Conservation (phyloP, 2,329 filamentous ascomycete genomes). For the Trichoderma brevicompactum region DNA sequence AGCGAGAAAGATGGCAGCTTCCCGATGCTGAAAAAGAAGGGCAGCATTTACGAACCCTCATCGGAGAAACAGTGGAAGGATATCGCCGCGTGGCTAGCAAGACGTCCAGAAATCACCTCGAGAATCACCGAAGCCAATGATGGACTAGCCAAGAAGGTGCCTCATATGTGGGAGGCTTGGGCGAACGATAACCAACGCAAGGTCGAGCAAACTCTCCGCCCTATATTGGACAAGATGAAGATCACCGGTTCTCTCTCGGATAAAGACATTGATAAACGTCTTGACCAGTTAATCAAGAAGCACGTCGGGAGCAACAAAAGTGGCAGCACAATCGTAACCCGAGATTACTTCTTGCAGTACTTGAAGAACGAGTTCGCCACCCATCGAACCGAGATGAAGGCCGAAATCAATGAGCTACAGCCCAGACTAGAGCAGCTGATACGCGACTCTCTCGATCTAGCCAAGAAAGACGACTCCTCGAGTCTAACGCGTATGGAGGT, state of each 20-base stretch:
- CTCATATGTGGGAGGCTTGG: constrained; percentile 57
- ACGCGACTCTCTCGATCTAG: constrained; percentile 39
- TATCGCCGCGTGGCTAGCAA: constrained; percentile 48
- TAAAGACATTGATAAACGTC: constrained; percentile 38
- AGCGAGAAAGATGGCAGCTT: constrained; percentile 55
- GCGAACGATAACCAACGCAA: constrained; percentile 54
- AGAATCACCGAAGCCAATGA: constrained; percentile 39
- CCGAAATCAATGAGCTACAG: constrained; percentile 47
- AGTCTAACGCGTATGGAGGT: constrained; percentile 50
- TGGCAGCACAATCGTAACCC: constrained; percentile 49
- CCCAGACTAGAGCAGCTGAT: constrained; percentile 43
- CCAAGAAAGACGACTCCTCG: constrained; percentile 33
- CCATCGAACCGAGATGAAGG: constrained; percentile 47
- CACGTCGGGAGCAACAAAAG: constrained; percentile 41
- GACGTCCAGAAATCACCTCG: constrained; percentile 39
- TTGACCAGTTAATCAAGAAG: constrained; percentile 46
- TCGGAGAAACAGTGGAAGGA: constrained; percentile 54
- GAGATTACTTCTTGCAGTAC: constrained; percentile 54
- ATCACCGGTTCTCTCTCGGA: constrained; percentile 41
- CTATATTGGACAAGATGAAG: constrained; percentile 43
- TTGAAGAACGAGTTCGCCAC: constrained; percentile 47
- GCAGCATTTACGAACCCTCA: constrained; percentile 45
- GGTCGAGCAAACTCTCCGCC: constrained; percentile 40
- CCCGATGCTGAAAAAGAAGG: constrained; percentile 50
- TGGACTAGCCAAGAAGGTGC: constrained; percentile 40